Evolutionary conservation across 495 filamentous ascomycete genomes (phyloP).

Genomic region (Aspergillus wentii): DNA sequence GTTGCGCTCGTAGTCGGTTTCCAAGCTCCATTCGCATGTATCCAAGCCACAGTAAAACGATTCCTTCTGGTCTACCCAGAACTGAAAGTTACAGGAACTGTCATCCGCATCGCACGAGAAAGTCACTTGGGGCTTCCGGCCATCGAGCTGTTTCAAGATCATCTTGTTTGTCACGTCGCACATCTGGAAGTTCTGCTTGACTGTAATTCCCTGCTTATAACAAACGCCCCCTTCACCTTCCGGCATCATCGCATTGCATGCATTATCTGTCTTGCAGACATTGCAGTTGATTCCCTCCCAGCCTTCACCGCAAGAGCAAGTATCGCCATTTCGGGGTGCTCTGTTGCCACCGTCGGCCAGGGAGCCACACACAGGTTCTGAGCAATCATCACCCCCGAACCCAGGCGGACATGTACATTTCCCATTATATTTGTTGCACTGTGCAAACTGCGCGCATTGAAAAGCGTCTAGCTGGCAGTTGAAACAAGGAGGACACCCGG

Average conservation of each 20-base stretch:
- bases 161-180: constrained; percentile 95
- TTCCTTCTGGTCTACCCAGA: constrained; percentile 91
- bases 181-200: constrained; percentile 95
- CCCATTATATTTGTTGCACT: constrained; percentile 80
- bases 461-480: constrained; percentile 95
- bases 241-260: constrained; percentile 82
- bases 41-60: constrained; percentile 94
- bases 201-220: constrained; percentile 82
- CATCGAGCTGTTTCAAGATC: constrained; percentile 81
- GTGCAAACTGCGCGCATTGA: constrained; percentile 80
- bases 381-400: constrained; percentile 90
- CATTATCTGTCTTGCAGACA: constrained; percentile 77
- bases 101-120: constrained; percentile 80
- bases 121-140: constrained; percentile 82
- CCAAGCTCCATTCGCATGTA: constrained; percentile 66
- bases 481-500: constrained; percentile 71
- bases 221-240: constrained; percentile 75
- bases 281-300: constrained; percentile 99
- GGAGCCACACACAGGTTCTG: constrained; percentile 84
- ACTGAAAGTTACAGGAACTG: constrained; percentile 86
- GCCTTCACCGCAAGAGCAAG: constrained; percentile 85
- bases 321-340: constrained; percentile 57
- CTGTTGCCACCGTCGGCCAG: constrained; percentile 73
- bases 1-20: constrained; percentile 67
- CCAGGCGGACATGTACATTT: constrained; percentile 89